phyloP scores from a whole-genome alignment of 441 rosid genomes.

The Flueggea neowawraea region DNA sequence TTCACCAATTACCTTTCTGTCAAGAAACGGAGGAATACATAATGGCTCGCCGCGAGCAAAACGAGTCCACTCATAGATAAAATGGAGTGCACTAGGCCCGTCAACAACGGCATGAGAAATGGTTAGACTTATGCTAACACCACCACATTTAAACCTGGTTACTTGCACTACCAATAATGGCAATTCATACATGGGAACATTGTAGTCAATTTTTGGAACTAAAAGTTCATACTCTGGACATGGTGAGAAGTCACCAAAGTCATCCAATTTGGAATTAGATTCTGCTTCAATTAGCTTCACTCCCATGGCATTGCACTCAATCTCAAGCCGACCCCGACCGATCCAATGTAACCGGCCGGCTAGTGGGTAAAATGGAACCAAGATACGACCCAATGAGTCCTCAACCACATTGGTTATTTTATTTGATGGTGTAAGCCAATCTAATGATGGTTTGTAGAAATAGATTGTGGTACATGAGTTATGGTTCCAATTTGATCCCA shows the following conservation, averaged over 20 bases:
- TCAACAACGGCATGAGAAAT: slow-evolving; percentile 59
- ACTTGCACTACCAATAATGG: no score
- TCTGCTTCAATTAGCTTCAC: slow-evolving; percentile 42
- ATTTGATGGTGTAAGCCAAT: no score
- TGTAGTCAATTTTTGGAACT: no score
- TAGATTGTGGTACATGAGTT: no score
- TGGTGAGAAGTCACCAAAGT: slow-evolving; percentile 43
- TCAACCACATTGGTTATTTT: no score
- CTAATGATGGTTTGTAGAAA: no score
- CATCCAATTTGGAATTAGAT: slow-evolving; percentile 26
- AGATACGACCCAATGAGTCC: slow-evolving; percentile 32
- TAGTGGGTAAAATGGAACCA: slow-evolving; percentile 50
- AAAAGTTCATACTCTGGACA: no score
- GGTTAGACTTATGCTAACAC: no score
- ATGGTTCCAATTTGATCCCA: no score
- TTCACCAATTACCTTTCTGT: slow-evolving; percentile 32
- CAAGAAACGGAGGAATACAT: slow-evolving; percentile 26
- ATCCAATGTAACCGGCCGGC: slow-evolving; percentile 54
- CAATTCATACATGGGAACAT: no score
- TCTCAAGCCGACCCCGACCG: slow-evolving; percentile 41
- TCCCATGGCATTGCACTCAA: slow-evolving; percentile 45
- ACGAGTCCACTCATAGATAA: slow-evolving; percentile 50
- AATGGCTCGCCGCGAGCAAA: slow-evolving; percentile 37
- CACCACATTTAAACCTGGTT: no score
- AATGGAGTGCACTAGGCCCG: slow-evolving; percentile 56